phyloP scores from a whole-genome alignment of 352 stramenopile genomes.

The Bremia lactucae region DNA sequence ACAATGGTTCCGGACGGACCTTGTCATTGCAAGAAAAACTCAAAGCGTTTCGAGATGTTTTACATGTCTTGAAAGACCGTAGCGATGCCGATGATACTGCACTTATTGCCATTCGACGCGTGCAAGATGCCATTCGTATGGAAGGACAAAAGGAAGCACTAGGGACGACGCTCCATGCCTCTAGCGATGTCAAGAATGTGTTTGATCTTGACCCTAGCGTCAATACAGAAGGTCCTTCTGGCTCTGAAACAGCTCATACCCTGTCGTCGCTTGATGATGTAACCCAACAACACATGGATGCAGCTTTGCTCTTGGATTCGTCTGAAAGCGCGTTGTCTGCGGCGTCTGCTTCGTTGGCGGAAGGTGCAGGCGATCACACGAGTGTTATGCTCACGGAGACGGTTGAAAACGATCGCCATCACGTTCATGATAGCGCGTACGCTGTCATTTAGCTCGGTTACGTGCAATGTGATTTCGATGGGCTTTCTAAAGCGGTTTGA shows the following conservation, averaged over 20 bases:
- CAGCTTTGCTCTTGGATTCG: slow-evolving; percentile 21
- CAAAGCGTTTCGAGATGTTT: slow-evolving; percentile 65
- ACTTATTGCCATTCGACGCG: slow-evolving; percentile 42
- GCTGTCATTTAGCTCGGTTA: slow-evolving; percentile 33
- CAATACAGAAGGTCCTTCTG: background rate
- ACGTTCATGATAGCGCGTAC: slow-evolving; percentile 19
- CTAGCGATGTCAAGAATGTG: slow-evolving; percentile 9
- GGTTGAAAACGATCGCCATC: slow-evolving; percentile 11
- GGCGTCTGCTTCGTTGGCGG: slow-evolving; percentile 26
- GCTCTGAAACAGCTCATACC: slow-evolving; percentile 6
- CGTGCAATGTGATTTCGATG: too few species aligned
- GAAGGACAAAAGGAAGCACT: slow-evolving; percentile 29
- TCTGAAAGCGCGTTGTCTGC: slow-evolving; percentile 28
- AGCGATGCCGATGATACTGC: slow-evolving; percentile 48
- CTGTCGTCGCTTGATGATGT: slow-evolving; percentile 22
- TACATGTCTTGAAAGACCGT: slow-evolving; percentile 64
- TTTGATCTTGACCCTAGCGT: slow-evolving; percentile 16
- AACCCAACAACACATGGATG: slow-evolving; percentile 27
- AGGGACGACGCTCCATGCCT: slow-evolving; percentile 4
- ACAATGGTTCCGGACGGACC: slow-evolving; percentile 20
- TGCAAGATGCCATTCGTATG: slow-evolving; percentile 53
- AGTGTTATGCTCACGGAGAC: slow-evolving; percentile 17
- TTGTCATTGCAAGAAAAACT: slow-evolving; percentile 70
- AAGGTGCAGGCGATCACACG: slow-evolving; percentile 21
- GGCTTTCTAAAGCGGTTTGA: too few species aligned